Base-by-base conservation (phyloP, 2,329 filamentous ascomycete species). In the Stachybotrys elegans region DNA sequence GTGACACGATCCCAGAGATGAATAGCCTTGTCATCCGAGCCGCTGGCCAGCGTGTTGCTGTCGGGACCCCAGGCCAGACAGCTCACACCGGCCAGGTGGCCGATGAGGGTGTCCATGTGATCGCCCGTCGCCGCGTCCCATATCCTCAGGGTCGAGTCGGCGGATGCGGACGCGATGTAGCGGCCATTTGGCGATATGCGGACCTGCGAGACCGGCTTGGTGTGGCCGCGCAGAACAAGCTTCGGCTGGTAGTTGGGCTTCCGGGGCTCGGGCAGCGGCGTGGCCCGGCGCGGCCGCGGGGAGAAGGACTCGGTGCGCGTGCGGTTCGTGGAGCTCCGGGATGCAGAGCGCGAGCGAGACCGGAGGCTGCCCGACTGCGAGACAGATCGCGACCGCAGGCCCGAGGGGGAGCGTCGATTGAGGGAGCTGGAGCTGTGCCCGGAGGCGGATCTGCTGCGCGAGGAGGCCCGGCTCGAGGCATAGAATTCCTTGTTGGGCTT, bases 41-140 rank as follows among this genome's bases (percentile, higher is more conserved):
- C 93, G 9, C 88, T 92, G 4, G 92, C 93, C 38, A 98, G 76
- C 3, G 87, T 88, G 54, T 83, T 83, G 48, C 86, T 89, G 63
- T 97, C 90, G 0, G 92, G 91, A 47, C 85, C 85, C 93, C 93
- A 98, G n/a, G 91, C 84, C 39, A 98, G 77, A 31, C 90, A 92
- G 23, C 88, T 95, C 16, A 98, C 82, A 48, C 93, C 93, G 1
- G 92, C 91, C 60, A 96, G 79, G 68, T 98, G 93, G 6, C 91
- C 93, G 57, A 95, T 87, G 20, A 98, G 80, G 0, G 89, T 95
- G 57, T 95, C 87, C 61, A 92, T 81, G 48, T 93, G 83, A 44
- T 76, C 78, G 39, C 91, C 92, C 0, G 86, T 91, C 1, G 67
- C 63, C 1, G 88, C 83, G 60, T 91, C 82, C 91, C 93, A 98